Percentiles rank a stretch among this genome's conserved stretches.
Conservation (phyloP, 768 basidiomycete genomes). For the Tylopilus intermedius region DNA sequence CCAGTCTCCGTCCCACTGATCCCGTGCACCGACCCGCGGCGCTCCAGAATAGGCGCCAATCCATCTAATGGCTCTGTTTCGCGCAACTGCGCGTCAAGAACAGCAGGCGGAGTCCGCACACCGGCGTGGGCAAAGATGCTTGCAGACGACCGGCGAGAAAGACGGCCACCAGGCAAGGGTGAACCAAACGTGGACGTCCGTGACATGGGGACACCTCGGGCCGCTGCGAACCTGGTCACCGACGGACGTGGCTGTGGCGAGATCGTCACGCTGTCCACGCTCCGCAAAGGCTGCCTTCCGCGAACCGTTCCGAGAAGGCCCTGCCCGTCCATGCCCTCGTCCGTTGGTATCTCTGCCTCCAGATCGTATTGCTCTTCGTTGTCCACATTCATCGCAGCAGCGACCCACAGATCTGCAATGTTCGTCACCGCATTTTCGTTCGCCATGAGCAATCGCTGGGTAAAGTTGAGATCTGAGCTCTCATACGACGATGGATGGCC, state of each 20-base stretch:
- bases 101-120: conserved; percentile 70
- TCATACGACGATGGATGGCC: conserved; percentile 38
- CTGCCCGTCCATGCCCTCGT: conserved; percentile 31
- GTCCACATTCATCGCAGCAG: conserved; percentile 92
- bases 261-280: conserved; percentile 14
- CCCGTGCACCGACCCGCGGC: conserved; percentile 30
- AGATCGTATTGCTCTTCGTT: conserved; percentile 73
- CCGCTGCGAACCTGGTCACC: conserved; percentile 24
- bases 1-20: conserved; percentile 23
- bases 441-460: conserved; percentile 83
- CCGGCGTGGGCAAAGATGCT: conserved; percentile 83
- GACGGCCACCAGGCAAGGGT: conserved; percentile 30
- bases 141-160: conserved; percentile 48
- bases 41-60: conserved; percentile 53
- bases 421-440: conserved; percentile 94
- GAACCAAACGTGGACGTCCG: conserved; percentile 29
- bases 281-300: conserved; percentile 17
- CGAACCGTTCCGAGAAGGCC: conserved; percentile 22
- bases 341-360: conserved; percentile 26
- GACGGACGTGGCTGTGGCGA: conserved; percentile 24
- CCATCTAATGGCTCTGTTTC: conserved; percentile 35
- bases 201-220: conserved; percentile 26
- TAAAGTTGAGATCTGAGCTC: conserved; percentile 69
- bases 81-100: conserved; percentile 66
- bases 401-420: conserved; percentile 96